A percentile compares a stretch with the other conserved stretches of the same genome.
Conservation (phyloP, 2,329 filamentous ascomycete species). For the Trichoderma hamatum region DNA sequence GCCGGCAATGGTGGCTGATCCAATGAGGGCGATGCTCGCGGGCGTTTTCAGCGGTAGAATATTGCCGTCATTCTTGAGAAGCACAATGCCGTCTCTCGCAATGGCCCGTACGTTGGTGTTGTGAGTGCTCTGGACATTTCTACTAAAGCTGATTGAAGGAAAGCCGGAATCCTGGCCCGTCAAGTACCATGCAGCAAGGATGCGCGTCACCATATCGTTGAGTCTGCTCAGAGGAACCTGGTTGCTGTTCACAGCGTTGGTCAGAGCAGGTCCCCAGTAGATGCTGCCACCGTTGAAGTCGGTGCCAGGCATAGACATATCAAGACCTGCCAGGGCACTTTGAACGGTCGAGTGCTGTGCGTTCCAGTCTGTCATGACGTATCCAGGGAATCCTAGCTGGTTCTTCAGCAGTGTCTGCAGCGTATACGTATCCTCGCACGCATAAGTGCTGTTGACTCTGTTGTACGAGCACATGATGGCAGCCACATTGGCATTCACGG, state of each 20-base stretch:
- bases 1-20: slow-evolving; percentile 64
- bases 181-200: slow-evolving; percentile 65
- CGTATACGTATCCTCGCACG: slow-evolving; percentile 64
- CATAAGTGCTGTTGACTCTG: slow-evolving; percentile 69
- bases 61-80: slow-evolving; percentile 67
- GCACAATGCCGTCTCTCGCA: slow-evolving; percentile 60
- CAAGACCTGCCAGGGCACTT: slow-evolving; percentile 22
- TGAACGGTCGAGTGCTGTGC: slow-evolving; percentile 43
- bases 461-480: slow-evolving; percentile 75
- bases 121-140: slow-evolving; percentile 61
- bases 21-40: slow-evolving; percentile 61
- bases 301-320: slow-evolving; percentile 68
- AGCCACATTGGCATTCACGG: slow-evolving; percentile 66
- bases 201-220: slow-evolving; percentile 67
- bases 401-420: slow-evolving; percentile 67
- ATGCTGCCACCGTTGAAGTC: slow-evolving; percentile 56
- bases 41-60: slow-evolving; percentile 61
- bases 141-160: slow-evolving; percentile 57
- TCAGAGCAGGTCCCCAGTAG: slow-evolving; percentile 58
- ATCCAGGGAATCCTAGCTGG: slow-evolving; percentile 74
- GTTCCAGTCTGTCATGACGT: slow-evolving; percentile 71
- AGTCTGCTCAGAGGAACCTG: slow-evolving; percentile 61
- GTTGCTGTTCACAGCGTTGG: slow-evolving; percentile 58
- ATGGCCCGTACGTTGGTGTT: slow-evolving; percentile 63
- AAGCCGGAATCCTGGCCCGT: slow-evolving; percentile 54